Evolutionary conservation across 345 rosid species (phyloP).

Genomic region (Arabidopsis arenosa): DNA sequence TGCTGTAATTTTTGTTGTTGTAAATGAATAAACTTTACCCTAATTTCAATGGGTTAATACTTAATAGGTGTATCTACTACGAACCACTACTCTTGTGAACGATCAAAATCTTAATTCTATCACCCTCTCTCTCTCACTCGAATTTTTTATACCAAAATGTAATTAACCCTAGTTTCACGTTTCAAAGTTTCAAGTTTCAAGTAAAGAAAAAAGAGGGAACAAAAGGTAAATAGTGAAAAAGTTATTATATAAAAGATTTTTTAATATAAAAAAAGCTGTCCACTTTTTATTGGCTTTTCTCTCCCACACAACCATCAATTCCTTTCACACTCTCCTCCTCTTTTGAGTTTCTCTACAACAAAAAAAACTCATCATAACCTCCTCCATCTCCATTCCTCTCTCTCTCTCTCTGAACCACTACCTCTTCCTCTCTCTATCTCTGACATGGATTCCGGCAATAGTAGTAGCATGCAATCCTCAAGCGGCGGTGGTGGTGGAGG

Average conservation of each 20-base stretch:
- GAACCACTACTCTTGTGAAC: conserved; percentile 21
- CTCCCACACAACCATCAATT: conserved; percentile 46
- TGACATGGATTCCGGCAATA: conserved; percentile 47
- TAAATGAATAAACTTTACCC: neutral
- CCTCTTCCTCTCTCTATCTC: conserved; percentile 7
- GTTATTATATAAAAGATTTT: neutral
- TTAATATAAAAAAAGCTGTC: conserved; percentile 22
- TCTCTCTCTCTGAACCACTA: conserved; percentile 7
- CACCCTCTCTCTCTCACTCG: neutral
- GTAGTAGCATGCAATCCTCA: conserved; percentile 51
- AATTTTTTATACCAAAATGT: neutral
- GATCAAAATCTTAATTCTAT: neutral
- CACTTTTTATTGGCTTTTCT: conserved; percentile 42
- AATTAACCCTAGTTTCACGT: conserved; percentile 40
- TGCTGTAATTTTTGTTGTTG: neutral
- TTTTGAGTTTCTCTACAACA: conserved; percentile 34
- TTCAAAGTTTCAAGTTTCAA: conserved; percentile 43
- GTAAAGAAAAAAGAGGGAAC: conserved; percentile 26
- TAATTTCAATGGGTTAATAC: neutral
- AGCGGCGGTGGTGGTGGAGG: conserved; percentile 49
- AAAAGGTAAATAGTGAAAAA: conserved; percentile 40
- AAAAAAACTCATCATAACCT: conserved; percentile 27
- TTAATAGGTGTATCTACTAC: neutral
- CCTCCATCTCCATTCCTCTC: conserved; percentile 4
- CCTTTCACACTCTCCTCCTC: conserved; percentile 44